phyloP scores from a whole-genome alignment of 2,329 filamentous ascomycete genomes.

The Aspergillus eucalypticola region DNA sequence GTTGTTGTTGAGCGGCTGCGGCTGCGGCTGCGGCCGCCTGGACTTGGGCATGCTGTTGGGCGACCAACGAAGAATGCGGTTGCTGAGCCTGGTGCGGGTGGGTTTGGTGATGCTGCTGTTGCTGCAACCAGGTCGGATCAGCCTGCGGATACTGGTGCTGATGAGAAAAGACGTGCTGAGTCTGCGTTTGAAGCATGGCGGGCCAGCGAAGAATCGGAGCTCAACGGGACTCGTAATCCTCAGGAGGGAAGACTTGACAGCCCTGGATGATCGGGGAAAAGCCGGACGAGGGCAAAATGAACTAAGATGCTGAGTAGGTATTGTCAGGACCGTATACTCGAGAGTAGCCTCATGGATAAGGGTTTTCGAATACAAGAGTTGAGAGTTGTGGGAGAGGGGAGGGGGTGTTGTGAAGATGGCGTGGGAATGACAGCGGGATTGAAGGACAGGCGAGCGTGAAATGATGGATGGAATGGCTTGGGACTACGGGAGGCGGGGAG shows the following conservation, averaged over 20 bases:
- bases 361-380: constrained; percentile 5
- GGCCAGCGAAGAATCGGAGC: constrained; percentile 29
- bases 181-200: constrained; percentile 52
- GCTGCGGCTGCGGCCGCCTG: constrained; percentile 48
- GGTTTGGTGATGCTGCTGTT: constrained; percentile 38
- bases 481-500: constrained; percentile 40
- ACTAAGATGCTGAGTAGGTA: constrained; percentile 9
- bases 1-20: constrained; percentile 49
- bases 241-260: constrained; percentile 21
- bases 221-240: constrained; percentile 21
- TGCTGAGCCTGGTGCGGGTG: constrained; percentile 43
- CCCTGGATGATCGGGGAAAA: constrained; percentile 24
- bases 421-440: constrained; percentile 8
- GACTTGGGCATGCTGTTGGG: constrained; percentile 56
- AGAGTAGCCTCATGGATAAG: constrained; percentile 33
- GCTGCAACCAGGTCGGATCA: constrained; percentile 47
- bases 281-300: constrained; percentile 12
- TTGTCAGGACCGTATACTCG: constrained; percentile 30
- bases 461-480: constrained; percentile 26
- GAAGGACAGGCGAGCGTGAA: constrained; percentile 24
- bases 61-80: constrained; percentile 49
- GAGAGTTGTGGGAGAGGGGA: neutral
- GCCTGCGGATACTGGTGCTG: constrained; percentile 55
- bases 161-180: constrained; percentile 64
- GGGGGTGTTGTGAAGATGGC: constrained; percentile 1